These are phyloP conservation scores for Sambucus nigra DNA, from an alignment of 129 eudicot species.

Conservation along the genomic window DNA sequence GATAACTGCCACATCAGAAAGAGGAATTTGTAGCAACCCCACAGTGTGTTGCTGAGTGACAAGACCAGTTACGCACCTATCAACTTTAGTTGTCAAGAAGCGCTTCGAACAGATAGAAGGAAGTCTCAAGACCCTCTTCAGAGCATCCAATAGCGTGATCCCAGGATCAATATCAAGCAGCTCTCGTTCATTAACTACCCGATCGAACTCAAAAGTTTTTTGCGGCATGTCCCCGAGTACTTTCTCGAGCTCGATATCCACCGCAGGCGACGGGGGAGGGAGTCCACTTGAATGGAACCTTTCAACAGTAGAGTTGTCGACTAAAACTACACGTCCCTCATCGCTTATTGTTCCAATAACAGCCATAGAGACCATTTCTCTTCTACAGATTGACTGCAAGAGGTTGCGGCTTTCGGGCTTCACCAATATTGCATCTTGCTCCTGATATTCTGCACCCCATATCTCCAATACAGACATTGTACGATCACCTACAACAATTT, in stretches of 20 bases:
- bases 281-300: constrained; percentile 29
- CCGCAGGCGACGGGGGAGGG: constrained; percentile 68
- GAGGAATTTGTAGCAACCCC: constrained; percentile 84
- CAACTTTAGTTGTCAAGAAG: constrained; percentile 84
- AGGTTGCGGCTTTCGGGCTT: constrained; percentile 59
- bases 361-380: constrained; percentile 91
- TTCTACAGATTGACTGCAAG: constrained; percentile 61
- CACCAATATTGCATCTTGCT: constrained; percentile 94
- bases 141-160: constrained; percentile 51
- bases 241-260: constrained; percentile 86
- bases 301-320: constrained; percentile 56
- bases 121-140: constrained; percentile 73
- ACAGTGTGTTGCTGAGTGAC: constrained; percentile 98
- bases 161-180: constrained; percentile 87
- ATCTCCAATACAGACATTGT: constrained; percentile 98
- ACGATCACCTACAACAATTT: constrained; percentile 67
- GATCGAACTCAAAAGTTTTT: constrained; percentile 74
- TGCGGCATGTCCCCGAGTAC: constrained; percentile 91
- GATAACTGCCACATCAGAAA: constrained; percentile 93
- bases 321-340: constrained; percentile 52
- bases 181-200: constrained; percentile 30
- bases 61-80: constrained; percentile 92
- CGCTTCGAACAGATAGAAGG: constrained; percentile 87
- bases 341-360: constrained; percentile 76
- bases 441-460: constrained; percentile 99